Conservation (phyloP, 352 stramenopile species). For the Peronospora tabacina region DNA sequence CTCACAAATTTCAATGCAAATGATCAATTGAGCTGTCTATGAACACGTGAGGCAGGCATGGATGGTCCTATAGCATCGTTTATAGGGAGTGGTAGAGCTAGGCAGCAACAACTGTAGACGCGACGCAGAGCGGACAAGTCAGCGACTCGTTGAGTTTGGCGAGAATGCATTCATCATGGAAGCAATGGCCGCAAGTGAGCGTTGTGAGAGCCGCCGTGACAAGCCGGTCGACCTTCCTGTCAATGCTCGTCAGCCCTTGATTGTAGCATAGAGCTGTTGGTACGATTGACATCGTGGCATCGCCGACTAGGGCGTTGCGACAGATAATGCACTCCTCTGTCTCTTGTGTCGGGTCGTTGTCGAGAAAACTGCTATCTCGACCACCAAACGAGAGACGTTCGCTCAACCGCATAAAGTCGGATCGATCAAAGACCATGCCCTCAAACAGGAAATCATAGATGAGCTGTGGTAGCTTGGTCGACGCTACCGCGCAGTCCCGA, state of each 20-base stretch:
- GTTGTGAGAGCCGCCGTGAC: constrained; percentile 54
- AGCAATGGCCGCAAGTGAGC: constrained; percentile 72
- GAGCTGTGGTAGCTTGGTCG: constrained; percentile 51
- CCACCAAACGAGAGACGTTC: constrained; percentile 36
- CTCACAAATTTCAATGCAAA: background rate
- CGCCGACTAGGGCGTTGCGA: constrained; percentile 30
- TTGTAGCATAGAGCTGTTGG: constrained; percentile 19
- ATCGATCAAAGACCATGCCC: constrained; percentile 71
- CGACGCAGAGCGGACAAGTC: constrained; percentile 51
- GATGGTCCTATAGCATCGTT: background rate
- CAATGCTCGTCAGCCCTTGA: constrained; percentile 11
- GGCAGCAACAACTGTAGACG: constrained; percentile 10
- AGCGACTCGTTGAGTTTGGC: constrained; percentile 71
- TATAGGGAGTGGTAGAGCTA: constrained; percentile 7
- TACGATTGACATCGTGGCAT: constrained; percentile 34
- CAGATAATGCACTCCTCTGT: constrained; percentile 58
- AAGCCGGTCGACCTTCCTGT: constrained; percentile 24
- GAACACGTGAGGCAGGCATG: constrained; percentile 14
- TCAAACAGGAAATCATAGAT: constrained; percentile 79
- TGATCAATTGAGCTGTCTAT: constrained; percentile 14
- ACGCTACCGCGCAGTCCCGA: constrained; percentile 50
- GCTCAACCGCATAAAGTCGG: constrained; percentile 59
- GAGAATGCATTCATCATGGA: constrained; percentile 84
- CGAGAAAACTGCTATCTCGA: constrained; percentile 27
- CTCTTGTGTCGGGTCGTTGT: constrained; percentile 28